Evolutionary conservation across 2,329 filamentous ascomycete genomes (phyloP).

Genomic region (Pseudodiploospora longispora): DNA sequence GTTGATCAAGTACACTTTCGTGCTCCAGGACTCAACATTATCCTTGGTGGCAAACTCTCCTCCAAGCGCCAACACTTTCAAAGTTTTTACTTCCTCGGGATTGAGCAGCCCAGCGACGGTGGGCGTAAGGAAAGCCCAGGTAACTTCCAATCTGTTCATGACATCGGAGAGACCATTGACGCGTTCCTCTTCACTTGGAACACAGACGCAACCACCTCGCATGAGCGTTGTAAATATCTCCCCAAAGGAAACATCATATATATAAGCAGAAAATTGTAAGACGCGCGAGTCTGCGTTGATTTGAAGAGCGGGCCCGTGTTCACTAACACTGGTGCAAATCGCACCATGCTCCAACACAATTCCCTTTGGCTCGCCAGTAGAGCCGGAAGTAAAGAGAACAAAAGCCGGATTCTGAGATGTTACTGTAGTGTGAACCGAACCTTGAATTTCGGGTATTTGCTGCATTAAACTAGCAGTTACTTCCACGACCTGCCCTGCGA

Average conservation of each 20-base stretch:
- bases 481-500: slow-evolving; percentile 1
- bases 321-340: background rate
- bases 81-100: background rate
- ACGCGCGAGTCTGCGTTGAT: slow-evolving; percentile 1
- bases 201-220: slow-evolving; percentile 3
- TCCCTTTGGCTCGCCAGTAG: slow-evolving; percentile 16
- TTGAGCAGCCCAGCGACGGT: background rate
- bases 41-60: background rate
- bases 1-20: background rate
- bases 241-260: background rate
- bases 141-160: slow-evolving; percentile 1
- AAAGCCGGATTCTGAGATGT: slow-evolving; percentile 10
- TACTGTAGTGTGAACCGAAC: slow-evolving; percentile 12
- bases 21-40: background rate
- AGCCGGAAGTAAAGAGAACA: slow-evolving; percentile 18
- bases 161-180: slow-evolving; percentile 7
- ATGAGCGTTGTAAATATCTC: background rate
- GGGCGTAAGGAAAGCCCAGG: slow-evolving; percentile 6
- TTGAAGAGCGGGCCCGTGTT: background rate
- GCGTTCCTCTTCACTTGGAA: slow-evolving; percentile 5
- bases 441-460: slow-evolving; percentile 11
- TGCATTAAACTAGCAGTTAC: background rate
- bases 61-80: background rate
- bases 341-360: slow-evolving; percentile 12
- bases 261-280: slow-evolving; percentile 8